A percentile compares a stretch with the other conserved stretches of the same genome.
Evolutionary conservation across 108 stramenopile species (phyloP).

Genomic region (Cylindrotheca closterium): DNA sequence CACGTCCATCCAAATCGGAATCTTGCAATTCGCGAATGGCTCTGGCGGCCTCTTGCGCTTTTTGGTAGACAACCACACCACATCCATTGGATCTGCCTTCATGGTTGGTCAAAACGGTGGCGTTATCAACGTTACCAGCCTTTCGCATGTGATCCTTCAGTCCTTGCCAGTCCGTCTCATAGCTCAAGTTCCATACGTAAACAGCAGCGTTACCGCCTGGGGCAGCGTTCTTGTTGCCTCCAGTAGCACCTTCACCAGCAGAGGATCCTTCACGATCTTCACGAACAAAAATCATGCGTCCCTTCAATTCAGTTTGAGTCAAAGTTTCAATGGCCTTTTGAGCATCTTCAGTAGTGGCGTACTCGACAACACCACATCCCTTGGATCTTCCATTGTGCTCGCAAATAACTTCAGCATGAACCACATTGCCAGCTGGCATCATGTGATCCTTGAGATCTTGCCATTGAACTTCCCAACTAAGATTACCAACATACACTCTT

Average conservation of each 20-base stretch:
- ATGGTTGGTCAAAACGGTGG: slow-evolving; percentile 76
- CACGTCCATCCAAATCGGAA: slow-evolving; percentile 75
- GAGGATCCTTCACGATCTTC: slow-evolving; percentile 69
- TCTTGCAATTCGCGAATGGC: slow-evolving; percentile 88
- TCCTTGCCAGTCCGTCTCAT: slow-evolving; percentile 84
- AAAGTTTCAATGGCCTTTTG: slow-evolving; percentile 65
- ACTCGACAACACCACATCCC: slow-evolving; percentile 95
- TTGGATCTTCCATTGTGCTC: slow-evolving; percentile 85
- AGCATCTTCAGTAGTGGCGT: slow-evolving; percentile 76
- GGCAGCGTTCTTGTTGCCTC: not conserved
- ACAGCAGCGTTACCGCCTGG: slow-evolving; percentile 7
- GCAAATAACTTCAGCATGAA: slow-evolving; percentile 84
- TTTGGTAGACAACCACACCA: slow-evolving; percentile 91
- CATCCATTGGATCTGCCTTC: slow-evolving; percentile 88
- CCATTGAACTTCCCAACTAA: slow-evolving; percentile 80
- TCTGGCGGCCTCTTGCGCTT: slow-evolving; percentile 77
- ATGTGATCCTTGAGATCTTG: slow-evolving; percentile 94
- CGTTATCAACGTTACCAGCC: slow-evolving; percentile 87
- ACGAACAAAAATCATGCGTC: slow-evolving; percentile 81
- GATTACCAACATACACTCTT: slow-evolving; percentile 88
- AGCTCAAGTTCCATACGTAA: slow-evolving; percentile 75
- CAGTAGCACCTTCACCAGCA: slow-evolving; percentile 7
- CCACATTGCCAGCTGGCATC: slow-evolving; percentile 77
- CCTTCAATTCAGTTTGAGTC: slow-evolving; percentile 79
- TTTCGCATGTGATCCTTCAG: slow-evolving; percentile 92